Percentiles rank a stretch among this genome's conserved stretches.
Conservation (phyloP, 169 alveolate species). For the Eimeria zaria region DNA sequence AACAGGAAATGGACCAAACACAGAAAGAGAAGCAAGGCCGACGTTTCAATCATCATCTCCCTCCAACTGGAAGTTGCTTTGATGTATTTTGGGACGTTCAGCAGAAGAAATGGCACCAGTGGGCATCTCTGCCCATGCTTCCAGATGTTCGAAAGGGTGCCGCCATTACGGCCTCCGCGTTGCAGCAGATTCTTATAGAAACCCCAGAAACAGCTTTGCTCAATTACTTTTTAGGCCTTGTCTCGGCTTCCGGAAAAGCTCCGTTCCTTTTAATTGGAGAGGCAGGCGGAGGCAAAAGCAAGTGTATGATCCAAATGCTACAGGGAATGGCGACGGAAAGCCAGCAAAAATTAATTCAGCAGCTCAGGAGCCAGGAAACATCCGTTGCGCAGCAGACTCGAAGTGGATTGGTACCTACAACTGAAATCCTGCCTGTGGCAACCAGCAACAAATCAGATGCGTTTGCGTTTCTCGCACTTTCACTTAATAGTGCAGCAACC, state of each 20-base stretch:
- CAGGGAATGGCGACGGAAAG: slow-evolving; percentile 47
- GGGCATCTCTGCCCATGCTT: slow-evolving; percentile 66
- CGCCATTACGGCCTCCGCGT: background rate
- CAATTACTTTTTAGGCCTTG: slow-evolving; percentile 9
- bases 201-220: slow-evolving; percentile 57
- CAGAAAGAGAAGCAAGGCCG: background rate
- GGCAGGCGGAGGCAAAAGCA: slow-evolving; percentile 77
- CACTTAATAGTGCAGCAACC: slow-evolving; percentile 97
- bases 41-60: slow-evolving; percentile 45
- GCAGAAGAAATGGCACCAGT: slow-evolving; percentile 58
- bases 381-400: slow-evolving; percentile 4
- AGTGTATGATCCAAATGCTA: slow-evolving; percentile 42
- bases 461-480: slow-evolving; percentile 86
- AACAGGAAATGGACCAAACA: background rate
- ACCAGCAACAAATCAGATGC: slow-evolving; percentile 3
- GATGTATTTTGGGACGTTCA: slow-evolving; percentile 72
- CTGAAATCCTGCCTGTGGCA: background rate
- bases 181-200: slow-evolving; percentile 41
- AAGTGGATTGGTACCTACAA: background rate
- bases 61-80: slow-evolving; percentile 72
- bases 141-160: slow-evolving; percentile 71
- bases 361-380: slow-evolving; percentile 5
- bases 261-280: slow-evolving; percentile 55
- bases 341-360: slow-evolving; percentile 38
- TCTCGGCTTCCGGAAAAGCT: background rate